Conservation (phyloP, 441 rosid species). For the Hura crepitans region DNA sequence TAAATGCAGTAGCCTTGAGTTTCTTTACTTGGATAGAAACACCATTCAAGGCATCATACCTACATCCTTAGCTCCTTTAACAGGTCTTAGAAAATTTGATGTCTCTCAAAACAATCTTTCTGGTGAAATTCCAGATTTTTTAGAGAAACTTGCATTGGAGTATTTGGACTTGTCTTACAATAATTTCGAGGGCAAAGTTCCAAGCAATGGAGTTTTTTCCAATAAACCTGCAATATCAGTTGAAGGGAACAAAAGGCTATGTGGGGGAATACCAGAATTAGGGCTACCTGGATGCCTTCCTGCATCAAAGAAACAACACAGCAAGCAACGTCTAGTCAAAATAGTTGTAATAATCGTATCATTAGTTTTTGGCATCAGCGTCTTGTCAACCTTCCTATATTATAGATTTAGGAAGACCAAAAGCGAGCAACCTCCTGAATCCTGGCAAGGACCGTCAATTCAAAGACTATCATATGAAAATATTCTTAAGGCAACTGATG, state of each 20-base stretch:
- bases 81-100: constrained; percentile 20
- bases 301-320: neutral
- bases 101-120: constrained; percentile 27
- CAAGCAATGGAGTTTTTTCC: neutral
- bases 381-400: neutral
- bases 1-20: neutral
- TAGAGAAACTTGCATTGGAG: neutral
- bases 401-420: neutral
- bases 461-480: constrained; percentile 4
- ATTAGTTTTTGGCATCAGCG: too few species aligned
- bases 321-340: too few species aligned
- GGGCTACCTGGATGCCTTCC: neutral
- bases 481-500: constrained; percentile 7
- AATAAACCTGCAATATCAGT: neutral
- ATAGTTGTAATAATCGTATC: neutral
- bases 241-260: constrained; percentile 9
- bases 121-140: constrained; percentile 12
- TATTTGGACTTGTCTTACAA: constrained; percentile 13
- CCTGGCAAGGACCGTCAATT: neutral
- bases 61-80: constrained; percentile 16
- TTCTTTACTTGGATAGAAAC: constrained; percentile 16
- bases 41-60: constrained; percentile 25
- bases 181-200: constrained; percentile 18
- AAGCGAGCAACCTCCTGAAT: neutral
- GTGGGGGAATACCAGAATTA: constrained; percentile 9